phyloP scores from a whole-genome alignment of 352 stramenopile genomes.

The Phytophthora macrochlamydospora region DNA sequence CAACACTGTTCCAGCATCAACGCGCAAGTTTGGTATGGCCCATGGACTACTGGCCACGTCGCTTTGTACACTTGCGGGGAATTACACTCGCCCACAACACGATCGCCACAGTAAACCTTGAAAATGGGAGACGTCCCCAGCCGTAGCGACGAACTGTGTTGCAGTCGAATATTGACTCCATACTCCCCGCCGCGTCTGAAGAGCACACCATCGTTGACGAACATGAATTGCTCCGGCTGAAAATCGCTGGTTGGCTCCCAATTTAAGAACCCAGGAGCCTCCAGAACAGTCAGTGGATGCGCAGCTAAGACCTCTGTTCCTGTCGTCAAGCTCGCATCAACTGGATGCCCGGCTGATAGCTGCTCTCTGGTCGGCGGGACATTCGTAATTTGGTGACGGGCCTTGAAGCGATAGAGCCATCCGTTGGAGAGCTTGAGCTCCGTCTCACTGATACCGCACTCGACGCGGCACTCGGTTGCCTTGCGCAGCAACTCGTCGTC shows the following conservation, averaged over 20 bases:
- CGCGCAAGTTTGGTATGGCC: conserved; percentile 4
- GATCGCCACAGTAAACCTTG: conserved; percentile 15
- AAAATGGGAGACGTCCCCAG: conserved; percentile 8
- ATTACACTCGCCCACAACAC: conserved; percentile 16
- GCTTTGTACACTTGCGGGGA: conserved; percentile 8
- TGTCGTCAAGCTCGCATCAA: too few relatives aligned
- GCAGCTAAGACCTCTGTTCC: conserved; percentile 10
- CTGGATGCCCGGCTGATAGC: neutral
- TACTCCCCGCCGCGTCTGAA: conserved; percentile 28
- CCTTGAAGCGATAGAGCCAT: conserved; percentile 55
- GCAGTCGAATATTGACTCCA: conserved; percentile 36
- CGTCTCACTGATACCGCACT: conserved; percentile 35
- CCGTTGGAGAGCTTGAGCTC: conserved; percentile 55
- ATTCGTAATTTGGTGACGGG: conserved; percentile 29
- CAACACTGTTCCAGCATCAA: conserved; percentile 10
- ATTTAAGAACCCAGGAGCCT: conserved; percentile 36
- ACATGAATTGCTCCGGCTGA: conserved; percentile 18
- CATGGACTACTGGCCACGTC: conserved; percentile 16
- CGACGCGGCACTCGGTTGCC: conserved; percentile 36
- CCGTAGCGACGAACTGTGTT: conserved; percentile 14
- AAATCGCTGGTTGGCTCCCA: conserved; percentile 35
- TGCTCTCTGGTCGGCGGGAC: conserved; percentile 13
- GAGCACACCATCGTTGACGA: conserved; percentile 40
- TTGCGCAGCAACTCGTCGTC: conserved; percentile 35
- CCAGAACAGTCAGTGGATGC: conserved; percentile 30